Conservation (phyloP, 805 yeast species). For the Candida tallmaniae region DNA sequence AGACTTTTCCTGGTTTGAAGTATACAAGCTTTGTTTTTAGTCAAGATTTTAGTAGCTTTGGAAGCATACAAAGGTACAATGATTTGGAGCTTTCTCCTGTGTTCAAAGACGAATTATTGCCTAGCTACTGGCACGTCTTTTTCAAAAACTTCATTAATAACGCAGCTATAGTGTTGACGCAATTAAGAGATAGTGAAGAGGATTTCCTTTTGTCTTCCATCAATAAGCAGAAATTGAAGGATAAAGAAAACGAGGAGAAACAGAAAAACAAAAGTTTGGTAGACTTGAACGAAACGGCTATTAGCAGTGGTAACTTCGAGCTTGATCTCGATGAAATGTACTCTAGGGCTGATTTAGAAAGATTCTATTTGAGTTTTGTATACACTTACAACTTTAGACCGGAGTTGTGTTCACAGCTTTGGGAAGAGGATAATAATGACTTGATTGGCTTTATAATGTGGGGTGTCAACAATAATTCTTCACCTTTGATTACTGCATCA, state of each 20-base stretch:
- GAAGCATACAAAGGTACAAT: no score
- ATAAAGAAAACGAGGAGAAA: constrained; percentile 6
- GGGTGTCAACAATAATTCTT: constrained; percentile 76
- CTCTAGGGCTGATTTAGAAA: constrained; percentile 78
- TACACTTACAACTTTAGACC: constrained; percentile 64
- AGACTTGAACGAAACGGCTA: neutral
- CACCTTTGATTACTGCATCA: constrained; percentile 77
- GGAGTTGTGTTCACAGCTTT: constrained; percentile 53
- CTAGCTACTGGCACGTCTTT: constrained; percentile 45
- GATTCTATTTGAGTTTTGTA: constrained; percentile 74
- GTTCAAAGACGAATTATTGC: constrained; percentile 26
- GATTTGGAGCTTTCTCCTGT: constrained; percentile 12
- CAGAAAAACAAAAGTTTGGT: constrained; percentile 3
- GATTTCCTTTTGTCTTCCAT: constrained; percentile 56
- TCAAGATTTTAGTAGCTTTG: constrained; percentile 22
- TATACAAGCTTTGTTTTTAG: constrained; percentile 49
- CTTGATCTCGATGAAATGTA: constrained; percentile 59
- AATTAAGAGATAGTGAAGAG: constrained; percentile 69
- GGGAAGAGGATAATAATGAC: constrained; percentile 50
- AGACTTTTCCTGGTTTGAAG: constrained; percentile 54
- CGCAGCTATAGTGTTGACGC: constrained; percentile 62
- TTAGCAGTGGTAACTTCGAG: constrained; percentile 5
- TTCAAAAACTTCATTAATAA: constrained; percentile 54
- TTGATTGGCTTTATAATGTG: constrained; percentile 80
- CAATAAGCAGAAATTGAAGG: constrained; percentile 16